These are phyloP conservation scores for Scutellaria baicalensis DNA, from an alignment of 257 asterid species.

Conservation along the genomic window DNA sequence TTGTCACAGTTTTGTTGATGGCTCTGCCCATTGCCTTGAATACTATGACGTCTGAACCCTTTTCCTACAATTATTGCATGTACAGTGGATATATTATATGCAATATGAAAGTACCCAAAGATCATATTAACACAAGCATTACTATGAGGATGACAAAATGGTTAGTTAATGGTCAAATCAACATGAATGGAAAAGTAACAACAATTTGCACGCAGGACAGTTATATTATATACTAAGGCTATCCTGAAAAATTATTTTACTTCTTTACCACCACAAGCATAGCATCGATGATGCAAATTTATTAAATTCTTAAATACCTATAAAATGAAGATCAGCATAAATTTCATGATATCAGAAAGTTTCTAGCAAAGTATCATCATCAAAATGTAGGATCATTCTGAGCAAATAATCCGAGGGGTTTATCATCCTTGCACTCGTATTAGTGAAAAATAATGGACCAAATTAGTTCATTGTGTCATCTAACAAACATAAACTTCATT, in stretches of 20 bases:
- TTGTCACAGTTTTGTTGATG: constrained; percentile 63
- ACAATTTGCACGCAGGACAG: neutral
- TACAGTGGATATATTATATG: neutral
- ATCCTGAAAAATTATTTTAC: neutral
- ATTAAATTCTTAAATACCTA: neutral
- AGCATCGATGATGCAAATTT: neutral
- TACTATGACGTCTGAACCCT: constrained; percentile 50
- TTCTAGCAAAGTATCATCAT: neutral
- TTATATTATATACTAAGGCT: neutral
- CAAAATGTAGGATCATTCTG: neutral
- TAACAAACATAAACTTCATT: no score
- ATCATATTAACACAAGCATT: neutral
- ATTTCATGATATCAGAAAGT: neutral
- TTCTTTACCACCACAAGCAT: neutral
- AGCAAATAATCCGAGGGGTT: neutral
- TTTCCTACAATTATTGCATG: constrained; percentile 36
- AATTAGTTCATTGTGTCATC: neutral
- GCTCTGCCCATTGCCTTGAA: constrained; percentile 85
- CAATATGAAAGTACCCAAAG: neutral
- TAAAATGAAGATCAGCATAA: neutral
- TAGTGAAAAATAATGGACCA: neutral
- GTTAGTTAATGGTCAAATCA: neutral
- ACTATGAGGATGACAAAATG: neutral
- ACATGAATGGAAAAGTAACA: neutral
- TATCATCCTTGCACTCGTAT: neutral